Percentiles rank a stretch among this genome's conserved stretches.
Evolutionary conservation across 495 filamentous ascomycete species (phyloP).

Genomic region (Trichoderma asperelloides): DNA sequence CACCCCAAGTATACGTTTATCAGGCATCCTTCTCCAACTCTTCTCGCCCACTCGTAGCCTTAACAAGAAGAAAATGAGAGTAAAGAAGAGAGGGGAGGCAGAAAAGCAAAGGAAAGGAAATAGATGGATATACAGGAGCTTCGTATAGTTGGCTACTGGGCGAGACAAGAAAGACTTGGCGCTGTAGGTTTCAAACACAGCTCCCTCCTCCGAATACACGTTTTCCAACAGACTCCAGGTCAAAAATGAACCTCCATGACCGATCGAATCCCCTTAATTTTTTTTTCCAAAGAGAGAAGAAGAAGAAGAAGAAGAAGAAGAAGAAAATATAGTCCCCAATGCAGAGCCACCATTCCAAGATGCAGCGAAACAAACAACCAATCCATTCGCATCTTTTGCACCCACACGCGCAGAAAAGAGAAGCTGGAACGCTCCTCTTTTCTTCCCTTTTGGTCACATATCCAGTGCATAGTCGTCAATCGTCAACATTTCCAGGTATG

Average conservation of each 20-base stretch:
- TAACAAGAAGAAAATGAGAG: not conserved
- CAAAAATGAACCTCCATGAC: conserved; percentile 8
- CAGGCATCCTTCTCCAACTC: not conserved
- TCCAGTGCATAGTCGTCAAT: not conserved
- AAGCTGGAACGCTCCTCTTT: not conserved
- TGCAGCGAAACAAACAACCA: not conserved
- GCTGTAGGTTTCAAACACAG: conserved; percentile 14
- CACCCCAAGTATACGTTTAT: not conserved
- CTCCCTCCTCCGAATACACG: not conserved
- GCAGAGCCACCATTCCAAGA: not conserved
- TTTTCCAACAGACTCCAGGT: conserved; percentile 11
- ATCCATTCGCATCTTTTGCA: not conserved
- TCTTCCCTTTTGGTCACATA: not conserved
- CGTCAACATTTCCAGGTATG: not conserved
- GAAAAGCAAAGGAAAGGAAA: conserved; percentile 10
- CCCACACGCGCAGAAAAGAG: not conserved
- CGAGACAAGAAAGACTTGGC: conserved; percentile 18
- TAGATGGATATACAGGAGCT: conserved; percentile 9
- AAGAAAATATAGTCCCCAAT: not conserved
- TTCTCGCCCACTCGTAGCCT: not conserved
- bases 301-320: conserved; percentile 1
- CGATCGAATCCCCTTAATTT: conserved; percentile 10
- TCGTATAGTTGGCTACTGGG: conserved; percentile 14
- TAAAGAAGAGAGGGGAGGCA: conserved; percentile 1
- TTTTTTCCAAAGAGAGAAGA: conserved; percentile 7